Percentiles rank a stretch among this genome's conserved stretches.
phyloP scores from a whole-genome alignment of 2,329 filamentous ascomycete genomes.

The Pseudocercospora macadamiae region DNA sequence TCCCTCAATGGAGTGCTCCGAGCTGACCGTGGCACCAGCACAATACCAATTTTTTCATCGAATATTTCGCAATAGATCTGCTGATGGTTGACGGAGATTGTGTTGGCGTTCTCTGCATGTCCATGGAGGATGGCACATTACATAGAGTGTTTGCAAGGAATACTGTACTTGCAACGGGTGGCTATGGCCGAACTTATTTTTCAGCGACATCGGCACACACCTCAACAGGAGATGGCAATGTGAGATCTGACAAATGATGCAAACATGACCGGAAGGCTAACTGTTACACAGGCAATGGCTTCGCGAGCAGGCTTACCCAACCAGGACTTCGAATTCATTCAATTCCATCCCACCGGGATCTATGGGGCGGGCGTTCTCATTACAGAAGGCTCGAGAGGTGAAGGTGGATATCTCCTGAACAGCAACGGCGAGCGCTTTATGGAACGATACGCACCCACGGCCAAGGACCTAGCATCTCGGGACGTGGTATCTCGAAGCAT shows the following conservation, averaged over 20 bases:
- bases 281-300: conserved; percentile 47
- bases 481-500: conserved; percentile 54
- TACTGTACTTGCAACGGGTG: conserved; percentile 54
- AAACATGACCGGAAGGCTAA: conserved; percentile 2
- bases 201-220: conserved; percentile 55
- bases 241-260: conserved; percentile 12
- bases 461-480: conserved; percentile 53
- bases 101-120: conserved; percentile 51
- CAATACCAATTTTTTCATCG: conserved; percentile 55
- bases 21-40: conserved; percentile 32
- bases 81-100: conserved; percentile 54
- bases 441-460: conserved; percentile 56
- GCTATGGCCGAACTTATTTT: conserved; percentile 56
- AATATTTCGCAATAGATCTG: conserved; percentile 54
- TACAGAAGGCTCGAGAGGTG: conserved; percentile 54
- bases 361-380: conserved; percentile 56
- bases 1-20: too few species aligned
- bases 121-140: conserved; percentile 54
- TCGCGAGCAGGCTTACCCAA: conserved; percentile 53
- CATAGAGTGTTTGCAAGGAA: conserved; percentile 54
- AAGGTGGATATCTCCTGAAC: conserved; percentile 56
- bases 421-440: conserved; percentile 54
- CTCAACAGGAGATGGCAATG: conserved; percentile 53
- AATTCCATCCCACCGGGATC: conserved; percentile 56
- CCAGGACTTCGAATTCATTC: conserved; percentile 57